These are phyloP conservation scores for Phlegmacium glaucopus DNA, from an alignment of 768 basidiomycete genomes.

Conservation along the genomic window DNA sequence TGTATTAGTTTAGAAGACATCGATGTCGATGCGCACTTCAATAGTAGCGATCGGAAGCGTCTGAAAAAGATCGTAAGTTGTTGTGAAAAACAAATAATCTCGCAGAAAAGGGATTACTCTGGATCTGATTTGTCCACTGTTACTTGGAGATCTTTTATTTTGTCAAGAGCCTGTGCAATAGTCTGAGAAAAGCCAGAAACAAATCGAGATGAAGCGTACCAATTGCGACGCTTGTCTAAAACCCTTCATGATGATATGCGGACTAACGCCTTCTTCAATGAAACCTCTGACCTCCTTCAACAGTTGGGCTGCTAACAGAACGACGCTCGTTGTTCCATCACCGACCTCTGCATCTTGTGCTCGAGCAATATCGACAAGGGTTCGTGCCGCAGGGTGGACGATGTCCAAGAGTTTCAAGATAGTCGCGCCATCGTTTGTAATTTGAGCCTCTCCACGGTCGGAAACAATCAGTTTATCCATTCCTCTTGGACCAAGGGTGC, in stretches of 20 bases:
- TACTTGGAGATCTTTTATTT: slow-evolving; percentile 87
- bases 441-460: slow-evolving; percentile 93
- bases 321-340: slow-evolving; percentile 96
- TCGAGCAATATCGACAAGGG: slow-evolving; percentile 96
- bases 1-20: slow-evolving; percentile 99
- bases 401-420: slow-evolving; percentile 97
- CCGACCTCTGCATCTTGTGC: slow-evolving; percentile 99
- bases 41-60: slow-evolving; percentile 87
- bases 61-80: slow-evolving; percentile 39
- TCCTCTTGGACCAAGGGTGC: slow-evolving; percentile 94
- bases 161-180: slow-evolving; percentile 65
- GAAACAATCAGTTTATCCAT: slow-evolving; percentile 99
- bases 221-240: slow-evolving; percentile 84
- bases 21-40: slow-evolving; percentile 98
- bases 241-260: slow-evolving; percentile 97
- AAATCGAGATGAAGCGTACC: slow-evolving; percentile 42
- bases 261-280: slow-evolving; percentile 96
- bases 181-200: slow-evolving; percentile 5
- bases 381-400: slow-evolving; percentile 95
- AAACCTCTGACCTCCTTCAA: slow-evolving; percentile 88
- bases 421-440: slow-evolving; percentile 99
- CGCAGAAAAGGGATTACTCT: slow-evolving; percentile 52
- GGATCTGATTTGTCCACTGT: slow-evolving; percentile 87
- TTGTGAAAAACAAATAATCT: slow-evolving; percentile 3
- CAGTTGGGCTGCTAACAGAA: slow-evolving; percentile 90